Base-by-base conservation (phyloP, 2,329 filamentous ascomycete genomes). In the Bisporella sp. region DNA sequence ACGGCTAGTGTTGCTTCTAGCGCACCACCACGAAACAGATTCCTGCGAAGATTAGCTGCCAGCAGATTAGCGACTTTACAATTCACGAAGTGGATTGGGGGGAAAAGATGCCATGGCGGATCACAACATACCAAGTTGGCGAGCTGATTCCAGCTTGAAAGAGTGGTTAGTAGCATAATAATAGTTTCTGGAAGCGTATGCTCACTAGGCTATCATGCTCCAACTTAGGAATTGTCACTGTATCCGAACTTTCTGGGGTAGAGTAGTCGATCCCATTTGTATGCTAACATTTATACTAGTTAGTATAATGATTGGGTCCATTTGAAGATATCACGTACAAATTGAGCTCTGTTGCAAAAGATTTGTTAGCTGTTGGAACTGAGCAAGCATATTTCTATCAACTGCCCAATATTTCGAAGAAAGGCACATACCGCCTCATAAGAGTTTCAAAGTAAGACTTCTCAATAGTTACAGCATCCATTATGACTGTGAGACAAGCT, bases 191-290 rank as follows among this genome's bases (percentile, higher is more conserved):
- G 21, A 21, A 57, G 51, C 49, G 52, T 31, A 30, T 29, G 8
- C 74, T 65, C 57, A 82, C 72, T 53, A 89, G 71, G 45, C 65
- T 66, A 46, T 83, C 75, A 66, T 89, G 80, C 61, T 89, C 82
- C 46, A 68, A 64, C 60, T 74, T 80, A 37, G 77, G 69, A 49
- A 89, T 76, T 50, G 72, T 76, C 44, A 86, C 71, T 54, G 69
- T 70, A 12, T 68, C 59, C 7, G 58, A 44, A 51, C 59, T 31
- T 6, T 55, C 41, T 48, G 69, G 64, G 45, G 66, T 65, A 30
- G 64, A 62, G 48, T 65, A 63, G 49, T 72, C 65, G 33, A 54
- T 44, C 42, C 59, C 64, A 49, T 67, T 66, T 29, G 64, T 68
- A 62, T 72, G 68, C 72, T 75, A 59, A 31, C 56, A 11, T 41